phyloP scores from a whole-genome alignment of 78 protist genomes.

The Dictyostelium capitatum region DNA sequence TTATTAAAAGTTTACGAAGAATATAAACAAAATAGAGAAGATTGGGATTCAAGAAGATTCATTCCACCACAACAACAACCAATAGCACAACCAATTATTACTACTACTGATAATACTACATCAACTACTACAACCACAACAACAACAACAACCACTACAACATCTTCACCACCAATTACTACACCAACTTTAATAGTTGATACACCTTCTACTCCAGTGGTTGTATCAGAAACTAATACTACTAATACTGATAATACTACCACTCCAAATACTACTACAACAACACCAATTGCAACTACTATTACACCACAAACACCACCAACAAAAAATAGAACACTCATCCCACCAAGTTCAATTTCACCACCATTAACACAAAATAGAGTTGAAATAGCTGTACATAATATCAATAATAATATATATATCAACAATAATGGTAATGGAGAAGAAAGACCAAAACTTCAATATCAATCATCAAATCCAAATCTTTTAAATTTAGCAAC shows the following conservation, averaged over 20 bases:
- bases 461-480: not conserved
- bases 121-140: not conserved
- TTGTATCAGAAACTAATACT: not conserved
- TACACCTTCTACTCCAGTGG: not conserved
- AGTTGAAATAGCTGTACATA: not conserved
- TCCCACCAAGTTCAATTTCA: not conserved
- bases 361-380: too few relatives aligned
- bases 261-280: not conserved
- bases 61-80: slow-evolving; percentile 17
- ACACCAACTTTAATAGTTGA: not conserved
- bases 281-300: not conserved
- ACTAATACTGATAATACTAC: too few relatives aligned
- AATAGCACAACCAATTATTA: not conserved
- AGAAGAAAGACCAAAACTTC: not conserved
- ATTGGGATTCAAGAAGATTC: slow-evolving; percentile 61
- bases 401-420: not conserved
- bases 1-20: slow-evolving; percentile 20
- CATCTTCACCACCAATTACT: not conserved
- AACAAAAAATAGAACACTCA: too few relatives aligned
- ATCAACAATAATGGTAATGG: not conserved
- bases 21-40: slow-evolving; percentile 16
- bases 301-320: too few relatives aligned
- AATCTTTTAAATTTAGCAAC: not conserved
- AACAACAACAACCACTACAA: not conserved
- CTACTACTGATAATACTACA: slow-evolving; percentile 5